Base-by-base conservation (phyloP, 208 protist species). In the Angomonas ambiguus region DNA sequence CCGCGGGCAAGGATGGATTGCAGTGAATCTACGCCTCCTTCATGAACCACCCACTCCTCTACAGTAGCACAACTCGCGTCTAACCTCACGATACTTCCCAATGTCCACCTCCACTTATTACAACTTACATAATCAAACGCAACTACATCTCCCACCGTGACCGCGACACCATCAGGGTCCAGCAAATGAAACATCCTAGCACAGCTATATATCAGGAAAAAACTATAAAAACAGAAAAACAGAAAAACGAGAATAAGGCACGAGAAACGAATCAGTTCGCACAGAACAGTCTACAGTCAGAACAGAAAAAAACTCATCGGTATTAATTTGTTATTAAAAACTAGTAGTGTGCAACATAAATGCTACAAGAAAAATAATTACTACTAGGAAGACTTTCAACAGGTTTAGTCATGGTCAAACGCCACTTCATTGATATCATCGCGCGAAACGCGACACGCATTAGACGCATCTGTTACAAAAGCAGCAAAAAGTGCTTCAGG, bases 391-490 rank as follows among this genome's bases (percentile, higher is more conserved):
- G 20, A 22, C 24, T 0, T 35, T 28, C 31, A 6, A 55, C 8
- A 41, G 34, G 11, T 22, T 32, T 32, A 62, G 31, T 81, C 76
- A 61, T 81, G 76, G 20, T 77, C 76, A 11, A 82, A 85, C 18
- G 67, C 72, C 18, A 84, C 80, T 4, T 74, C 48, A 11, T 13
- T 65, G 51, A 89, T 77, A 60, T 86, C 76, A 42, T 85, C 77
- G 18, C 77, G 76, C 30, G 83, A 77, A 20, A 89, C 83, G 62
- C 85, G 83, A 66, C 76, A 85, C 20, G 83, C 83, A 61, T 85
- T 85, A 63, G 67, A 72, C 5, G 83, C 64, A 62, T 88, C 83
- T 48, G 82, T 80, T 33, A 85, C 71, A 51, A 88, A 88, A 22
- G 79, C 79, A 5, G 79, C 42, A 69, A 79, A 76, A 24, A 88